Evolutionary conservation across 2,329 filamentous ascomycete genomes (phyloP).

Genomic region (Fonsecaea nubica): DNA sequence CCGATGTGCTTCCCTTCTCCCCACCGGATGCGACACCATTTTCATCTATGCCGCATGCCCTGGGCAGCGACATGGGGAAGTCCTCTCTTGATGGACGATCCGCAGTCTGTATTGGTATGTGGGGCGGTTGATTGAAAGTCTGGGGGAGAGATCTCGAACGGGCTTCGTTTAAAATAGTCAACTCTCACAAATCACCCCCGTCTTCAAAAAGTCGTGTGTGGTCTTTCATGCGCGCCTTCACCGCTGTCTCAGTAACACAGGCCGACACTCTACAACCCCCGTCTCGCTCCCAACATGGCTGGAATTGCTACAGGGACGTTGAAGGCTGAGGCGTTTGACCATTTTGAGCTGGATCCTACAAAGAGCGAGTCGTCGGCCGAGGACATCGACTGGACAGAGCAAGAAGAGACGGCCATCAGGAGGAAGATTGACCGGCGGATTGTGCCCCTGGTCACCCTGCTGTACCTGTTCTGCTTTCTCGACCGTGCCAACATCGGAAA

Average conservation of each 20-base stretch:
- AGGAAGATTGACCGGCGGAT: conserved; percentile 36
- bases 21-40: conserved; percentile 13
- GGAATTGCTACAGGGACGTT: conserved; percentile 14
- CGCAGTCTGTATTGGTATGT: not conserved
- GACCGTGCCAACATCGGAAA: conserved; percentile 37
- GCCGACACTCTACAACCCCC: not conserved
- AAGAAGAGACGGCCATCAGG: conserved; percentile 34
- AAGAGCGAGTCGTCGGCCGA: conserved; percentile 25
- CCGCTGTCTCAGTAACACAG: not conserved
- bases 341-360: conserved; percentile 26
- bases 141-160: not conserved
- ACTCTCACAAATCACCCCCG: not conserved
- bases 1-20: conserved; percentile 7
- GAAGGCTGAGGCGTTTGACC: conserved; percentile 23
- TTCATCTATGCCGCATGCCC: not conserved
- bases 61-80: not conserved
- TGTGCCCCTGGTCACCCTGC: conserved; percentile 34
- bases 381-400: conserved; percentile 36
- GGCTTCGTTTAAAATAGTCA: not conserved
- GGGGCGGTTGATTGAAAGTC: not conserved
- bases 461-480: conserved; percentile 37
- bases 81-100: not conserved
- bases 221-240: not conserved
- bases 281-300: conserved; percentile 1
- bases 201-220: not conserved